Evolutionary conservation across 805 yeast genomes (phyloP), one percentile per base, ranked within the genome.

Genomic region (Priceomyces carsonii): DNA sequence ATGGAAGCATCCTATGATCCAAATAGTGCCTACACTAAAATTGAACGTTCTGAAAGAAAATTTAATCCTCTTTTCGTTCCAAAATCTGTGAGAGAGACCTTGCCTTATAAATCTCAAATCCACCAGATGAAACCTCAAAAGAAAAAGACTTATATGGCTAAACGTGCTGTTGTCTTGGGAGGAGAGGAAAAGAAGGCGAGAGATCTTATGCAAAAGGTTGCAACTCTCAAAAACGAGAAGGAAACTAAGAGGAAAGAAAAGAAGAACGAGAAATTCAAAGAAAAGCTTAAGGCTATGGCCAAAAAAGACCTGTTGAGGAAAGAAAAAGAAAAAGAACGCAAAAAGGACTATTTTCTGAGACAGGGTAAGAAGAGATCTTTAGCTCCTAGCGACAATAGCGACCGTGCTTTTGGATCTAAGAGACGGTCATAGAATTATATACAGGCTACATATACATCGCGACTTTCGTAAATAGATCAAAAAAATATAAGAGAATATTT

Each of bases 161-260:
- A 89, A 70, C 80, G 99, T 54, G 99, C 99, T 1, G 97, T 93
- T 35, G 93, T 93, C 5, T 65, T 90, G 25, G 85, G 82, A 26
- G 96, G 95, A 10, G 96, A 87, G 34, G 98, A 91, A 63, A 88
- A 87, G 82, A 85, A 87, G 67, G 90, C 95, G 20, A 77, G 97
- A 49, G 82, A 88, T 22, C 75, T 91, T 63, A 78, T 93, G 72
- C 91, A 84, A 62, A 86, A 86, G 64, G 80, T 93, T 37, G 77
- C 84, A 51, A 88, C 98, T 0, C 68, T 93, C 35, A 79, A 87
- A 53, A 86, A 80, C 52, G 93, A 84, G 40, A 91, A 91, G 69
- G 96, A 86, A 18, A 76, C 77, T 35, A 85, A 84, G 77, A 79
- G 82, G 47, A 73, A 67, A 52, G 71, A 75, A 24, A 87, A 86